Evolutionary conservation across 441 rosid species (phyloP), one percentile per base, ranked within the genome.

Genomic region (Corymbia citriodora): DNA sequence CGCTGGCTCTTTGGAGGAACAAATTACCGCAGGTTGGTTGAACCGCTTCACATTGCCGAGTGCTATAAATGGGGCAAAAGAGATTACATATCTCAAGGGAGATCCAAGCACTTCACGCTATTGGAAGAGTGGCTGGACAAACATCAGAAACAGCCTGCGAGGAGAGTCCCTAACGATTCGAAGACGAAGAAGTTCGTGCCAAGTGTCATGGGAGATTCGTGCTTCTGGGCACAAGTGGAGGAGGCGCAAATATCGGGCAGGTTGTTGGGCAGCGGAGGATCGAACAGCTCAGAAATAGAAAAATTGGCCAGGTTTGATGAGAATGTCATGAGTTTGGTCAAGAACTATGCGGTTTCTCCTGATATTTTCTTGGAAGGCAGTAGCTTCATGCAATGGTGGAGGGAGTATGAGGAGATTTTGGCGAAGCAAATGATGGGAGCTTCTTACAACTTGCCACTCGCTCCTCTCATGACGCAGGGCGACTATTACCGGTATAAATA

Each of bases 191-290:
- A 93, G 12, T 91, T 94, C 83, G 90, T 88, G 45, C 88, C 72
- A 48, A 89, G 53, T n/a, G 68, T 96, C 27, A 95, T 95, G 0
- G 88, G 93, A 65, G 99, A 97, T 94, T 96, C 99, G 53, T 95
- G 97, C 89, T 97, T 97, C 36, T 97, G 98, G 99, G 95, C 96
- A 53, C 90, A 93, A 12, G 98, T 97, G 23, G 97, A 97, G 91
- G 98, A 96, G 92, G 96, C 97, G 27, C 16, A 93, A 29, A 27
- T 61, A 61, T 90, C 87, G 1, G 90, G 95, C 88, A 87, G 92
- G 33, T 11, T 27, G 74, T 49, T 93, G 68, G 90, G 70, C 29
- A 61, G 55, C 25, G 88, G 79, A 29, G 82, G 72, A 14, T 50
- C 70, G 18, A 36, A 17, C 14, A 93, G 87, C 88, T 72, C 87